Base-by-base conservation (phyloP, 2,329 filamentous ascomycete species). In the Paecilomyces dactylethromorphus region DNA sequence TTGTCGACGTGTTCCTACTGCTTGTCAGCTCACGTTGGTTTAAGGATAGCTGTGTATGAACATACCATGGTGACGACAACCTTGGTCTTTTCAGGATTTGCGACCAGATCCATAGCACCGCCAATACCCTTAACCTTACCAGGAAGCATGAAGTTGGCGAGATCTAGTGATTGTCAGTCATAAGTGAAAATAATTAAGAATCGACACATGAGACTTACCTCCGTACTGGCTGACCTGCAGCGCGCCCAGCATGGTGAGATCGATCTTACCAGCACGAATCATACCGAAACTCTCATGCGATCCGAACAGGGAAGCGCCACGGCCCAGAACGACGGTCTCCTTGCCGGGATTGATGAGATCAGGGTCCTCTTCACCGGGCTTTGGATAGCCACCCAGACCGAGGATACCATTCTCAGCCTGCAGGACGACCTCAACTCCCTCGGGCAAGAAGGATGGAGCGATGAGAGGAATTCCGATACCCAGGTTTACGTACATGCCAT, bases 131-230 rank as follows among this genome's bases (percentile, higher is more conserved):
- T 92, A 18, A 62, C 84, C 75, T 92, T 92, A 50, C 91, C 91
- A 0, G 91, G 91, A 64, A 95, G 88, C 88, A 94, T 94, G 80
- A 91, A 95, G 78, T 94, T 94, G 58, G 91, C 91, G 56, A 95
- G 77, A 71, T 95, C 91, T 58, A 35, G 15, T 12, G 6, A 13
- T n/a, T 15, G 31, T 67, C 49, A 64, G 59, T 53, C 22, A 56
- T 50, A 7, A 4, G 7, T n/a, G 11, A n/a, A 52, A 29, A 26
- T 52, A 15, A 29, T 13, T 3, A 50, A 11, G 11, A 5, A 29
- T 22, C 3, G 21, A 11, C n/a, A 33, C 22, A 29, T 8, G 31
- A 32, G 15, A 64, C 67, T 32, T 65, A 69, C 68, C 68, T 62
- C 91, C 91, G 12, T 82, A 80, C 1, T 90, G 89, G 64, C 85